Conservation (phyloP, 306 rosid species). For the Purshia tridentata region DNA sequence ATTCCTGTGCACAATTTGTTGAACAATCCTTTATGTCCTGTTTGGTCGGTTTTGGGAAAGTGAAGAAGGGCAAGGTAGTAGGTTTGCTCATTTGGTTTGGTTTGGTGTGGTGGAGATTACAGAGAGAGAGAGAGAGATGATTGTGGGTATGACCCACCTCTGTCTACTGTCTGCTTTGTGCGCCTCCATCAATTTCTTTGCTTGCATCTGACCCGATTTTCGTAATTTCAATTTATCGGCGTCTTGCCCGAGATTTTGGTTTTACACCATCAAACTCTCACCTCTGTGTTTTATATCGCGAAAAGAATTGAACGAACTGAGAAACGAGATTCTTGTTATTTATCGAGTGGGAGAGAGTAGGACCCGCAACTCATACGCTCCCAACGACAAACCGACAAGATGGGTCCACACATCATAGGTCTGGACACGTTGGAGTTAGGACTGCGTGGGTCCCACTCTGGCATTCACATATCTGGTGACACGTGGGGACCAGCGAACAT, state of each 20-base stretch:
- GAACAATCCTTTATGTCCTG: neutral
- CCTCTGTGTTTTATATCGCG: too few species aligned
- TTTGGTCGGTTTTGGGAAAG: conserved; percentile 5
- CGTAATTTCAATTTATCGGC: neutral
- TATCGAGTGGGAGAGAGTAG: neutral
- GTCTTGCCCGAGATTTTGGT: too few species aligned
- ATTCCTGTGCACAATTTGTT: neutral
- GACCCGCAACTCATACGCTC: conserved; percentile 28
- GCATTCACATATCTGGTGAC: neutral
- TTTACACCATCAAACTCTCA: too few species aligned
- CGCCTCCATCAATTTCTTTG: conserved; percentile 45
- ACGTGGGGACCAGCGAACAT: conserved; percentile 20
- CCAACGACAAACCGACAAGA: conserved; percentile 66
- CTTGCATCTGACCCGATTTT: neutral
- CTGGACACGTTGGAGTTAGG: conserved; percentile 33
- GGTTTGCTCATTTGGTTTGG: neutral
- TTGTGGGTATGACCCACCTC: neutral
- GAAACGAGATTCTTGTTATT: neutral
- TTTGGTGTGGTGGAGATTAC: neutral
- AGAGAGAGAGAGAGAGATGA: neutral
- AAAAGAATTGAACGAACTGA: neutral
- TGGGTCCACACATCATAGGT: conserved; percentile 38
- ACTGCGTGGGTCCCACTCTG: conserved; percentile 21
- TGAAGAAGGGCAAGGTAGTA: neutral
- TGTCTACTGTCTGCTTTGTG: conserved; percentile 41